phyloP scores from a whole-genome alignment of 2,329 filamentous ascomycete species.

The Diaporthe batatas region DNA sequence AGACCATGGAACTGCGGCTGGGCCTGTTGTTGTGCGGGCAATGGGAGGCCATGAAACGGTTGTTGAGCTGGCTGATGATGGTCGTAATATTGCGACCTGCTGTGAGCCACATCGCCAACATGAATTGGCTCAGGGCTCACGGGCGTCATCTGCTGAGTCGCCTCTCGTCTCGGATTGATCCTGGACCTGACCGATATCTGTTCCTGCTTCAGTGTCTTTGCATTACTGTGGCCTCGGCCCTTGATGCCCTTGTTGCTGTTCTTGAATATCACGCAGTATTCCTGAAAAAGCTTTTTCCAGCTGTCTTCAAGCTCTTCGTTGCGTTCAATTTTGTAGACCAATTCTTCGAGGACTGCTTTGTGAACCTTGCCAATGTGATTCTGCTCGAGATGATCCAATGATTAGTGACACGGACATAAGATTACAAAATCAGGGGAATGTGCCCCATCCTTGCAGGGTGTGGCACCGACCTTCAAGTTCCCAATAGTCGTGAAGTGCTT shows the following conservation, averaged over 20 bases:
- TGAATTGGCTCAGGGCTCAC: conserved; percentile 48
- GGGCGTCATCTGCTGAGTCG: conserved; percentile 44
- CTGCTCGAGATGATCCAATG: background rate
- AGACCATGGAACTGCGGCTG: conserved; percentile 33
- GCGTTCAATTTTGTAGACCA: conserved; percentile 28
- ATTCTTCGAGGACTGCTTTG: background rate
- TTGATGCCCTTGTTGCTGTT: conserved; percentile 99
- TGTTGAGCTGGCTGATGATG: conserved; percentile 40
- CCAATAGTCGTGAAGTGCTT: conserved; percentile 92
- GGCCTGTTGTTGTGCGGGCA: conserved; percentile 34
- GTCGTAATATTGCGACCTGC: conserved; percentile 46
- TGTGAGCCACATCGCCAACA: conserved; percentile 13
- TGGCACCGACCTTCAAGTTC: conserved; percentile 81
- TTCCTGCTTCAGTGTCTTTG: conserved; percentile 66
- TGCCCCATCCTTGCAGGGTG: conserved; percentile 6
- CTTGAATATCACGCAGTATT: conserved; percentile 91
- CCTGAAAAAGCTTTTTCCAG: conserved; percentile 80
- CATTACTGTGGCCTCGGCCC: conserved; percentile 84
- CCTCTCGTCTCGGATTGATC: conserved; percentile 17
- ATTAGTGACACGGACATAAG: background rate
- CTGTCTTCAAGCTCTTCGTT: conserved; percentile 78
- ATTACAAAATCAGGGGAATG: background rate
- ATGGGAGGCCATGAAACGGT: conserved; percentile 32
- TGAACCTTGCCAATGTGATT: conserved; percentile 41
- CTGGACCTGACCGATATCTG: background rate